Conservation (phyloP, 768 basidiomycete genomes). For the Phanerochaete carnosa region DNA sequence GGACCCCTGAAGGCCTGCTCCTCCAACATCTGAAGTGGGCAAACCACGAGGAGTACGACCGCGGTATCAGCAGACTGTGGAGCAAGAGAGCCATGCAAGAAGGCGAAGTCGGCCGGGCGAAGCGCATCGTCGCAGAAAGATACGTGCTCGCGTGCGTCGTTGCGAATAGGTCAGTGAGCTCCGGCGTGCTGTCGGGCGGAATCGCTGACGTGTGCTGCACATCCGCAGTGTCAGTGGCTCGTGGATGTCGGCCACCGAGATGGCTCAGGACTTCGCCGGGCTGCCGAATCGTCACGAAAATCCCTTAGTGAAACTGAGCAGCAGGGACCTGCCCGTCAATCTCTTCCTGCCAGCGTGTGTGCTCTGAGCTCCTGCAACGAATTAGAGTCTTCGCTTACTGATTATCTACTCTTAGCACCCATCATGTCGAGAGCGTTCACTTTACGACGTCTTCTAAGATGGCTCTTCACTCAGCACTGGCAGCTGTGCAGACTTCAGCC, state of each 20-base stretch:
- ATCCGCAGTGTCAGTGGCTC: conserved; percentile 57
- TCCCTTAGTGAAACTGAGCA: conserved; percentile 8
- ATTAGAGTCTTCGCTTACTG: background rate
- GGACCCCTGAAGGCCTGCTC: conserved; percentile 18
- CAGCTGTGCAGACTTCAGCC: conserved; percentile 65
- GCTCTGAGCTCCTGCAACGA: background rate
- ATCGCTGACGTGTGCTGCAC: background rate
- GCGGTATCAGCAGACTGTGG: conserved; percentile 70
- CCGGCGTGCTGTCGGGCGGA: background rate
- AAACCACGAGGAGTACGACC: conserved; percentile 67
- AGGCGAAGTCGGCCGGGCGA: conserved; percentile 38
- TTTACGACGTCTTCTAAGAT: conserved; percentile 42
- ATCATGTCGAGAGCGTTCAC: conserved; percentile 75
- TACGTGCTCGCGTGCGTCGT: conserved; percentile 71
- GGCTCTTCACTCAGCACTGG: conserved; percentile 59
- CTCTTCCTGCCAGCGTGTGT: conserved; percentile 66
- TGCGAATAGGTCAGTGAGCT: conserved; percentile 55
- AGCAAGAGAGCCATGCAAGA: conserved; percentile 40
- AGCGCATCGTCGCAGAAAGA: conserved; percentile 50
- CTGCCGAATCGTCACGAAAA: conserved; percentile 20
- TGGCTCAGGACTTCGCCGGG: conserved; percentile 71
- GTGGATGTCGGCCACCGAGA: conserved; percentile 65
- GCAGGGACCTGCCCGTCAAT: conserved; percentile 35
- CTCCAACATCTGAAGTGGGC: conserved; percentile 55
- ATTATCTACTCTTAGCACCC: conserved; percentile 44